phyloP scores from a whole-genome alignment of 1,139 yeast genomes.

The Scheffersomyces stambukii region DNA sequence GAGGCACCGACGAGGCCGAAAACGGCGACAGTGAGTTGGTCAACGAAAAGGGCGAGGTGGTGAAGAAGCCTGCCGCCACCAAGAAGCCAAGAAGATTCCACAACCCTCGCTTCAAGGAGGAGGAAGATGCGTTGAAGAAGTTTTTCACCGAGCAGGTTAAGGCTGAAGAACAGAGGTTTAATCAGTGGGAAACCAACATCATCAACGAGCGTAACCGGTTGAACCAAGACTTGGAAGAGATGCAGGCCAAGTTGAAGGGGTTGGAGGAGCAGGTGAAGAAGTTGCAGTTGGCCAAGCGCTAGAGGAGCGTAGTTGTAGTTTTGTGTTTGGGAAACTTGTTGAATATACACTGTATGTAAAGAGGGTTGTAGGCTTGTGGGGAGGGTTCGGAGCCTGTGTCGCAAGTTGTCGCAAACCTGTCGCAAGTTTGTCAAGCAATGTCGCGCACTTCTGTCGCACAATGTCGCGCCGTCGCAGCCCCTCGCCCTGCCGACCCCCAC shows the following conservation, averaged over 20 bases:
- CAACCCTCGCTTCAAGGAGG: slow-evolving; percentile 93
- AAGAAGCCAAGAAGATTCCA: slow-evolving; percentile 54
- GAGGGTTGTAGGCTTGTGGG: too few species aligned
- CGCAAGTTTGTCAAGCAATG: too few species aligned
- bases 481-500: too few species aligned
- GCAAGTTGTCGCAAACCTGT: too few species aligned
- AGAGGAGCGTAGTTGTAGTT: too few species aligned
- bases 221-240: slow-evolving; percentile 88
- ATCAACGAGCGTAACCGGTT: slow-evolving; percentile 92
- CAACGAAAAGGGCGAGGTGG: slow-evolving; percentile 32
- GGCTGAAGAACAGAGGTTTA: slow-evolving; percentile 93
- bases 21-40: slow-evolving; percentile 21
- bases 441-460: too few species aligned
- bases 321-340: too few species aligned
- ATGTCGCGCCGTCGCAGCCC: too few species aligned
- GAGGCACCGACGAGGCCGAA: slow-evolving; percentile 41
- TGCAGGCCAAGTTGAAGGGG: slow-evolving; percentile 68
- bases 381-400: too few species aligned
- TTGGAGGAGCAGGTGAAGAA: slow-evolving; percentile 71
- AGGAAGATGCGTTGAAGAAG: slow-evolving; percentile 89
- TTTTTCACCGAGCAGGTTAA: slow-evolving; percentile 98
- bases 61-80: slow-evolving; percentile 25
- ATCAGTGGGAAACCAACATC: slow-evolving; percentile 97
- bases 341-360: too few species aligned
- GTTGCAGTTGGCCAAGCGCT: slow-evolving; percentile 51